Conservation (phyloP, 768 basidiomycete species). For the Rhizopogon sp. region DNA sequence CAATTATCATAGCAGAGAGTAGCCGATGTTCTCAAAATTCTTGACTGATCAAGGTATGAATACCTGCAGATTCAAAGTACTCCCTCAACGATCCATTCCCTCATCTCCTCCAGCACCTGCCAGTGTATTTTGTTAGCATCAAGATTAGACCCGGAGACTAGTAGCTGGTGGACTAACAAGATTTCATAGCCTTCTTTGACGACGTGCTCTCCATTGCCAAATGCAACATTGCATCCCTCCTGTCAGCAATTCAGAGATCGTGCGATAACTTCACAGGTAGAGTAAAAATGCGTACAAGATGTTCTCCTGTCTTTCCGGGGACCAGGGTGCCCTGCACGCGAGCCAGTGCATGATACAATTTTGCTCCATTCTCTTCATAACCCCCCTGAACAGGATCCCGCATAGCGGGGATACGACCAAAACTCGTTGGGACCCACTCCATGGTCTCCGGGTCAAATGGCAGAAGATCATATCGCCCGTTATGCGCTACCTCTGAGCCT, state of each 20-base stretch:
- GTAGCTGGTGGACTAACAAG: conserved; percentile 26
- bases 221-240: conserved; percentile 40
- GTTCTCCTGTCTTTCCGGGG: conserved; percentile 72
- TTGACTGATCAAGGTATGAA: no score
- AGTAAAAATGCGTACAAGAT: conserved; percentile 44
- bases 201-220: conserved; percentile 32
- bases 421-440: conserved; percentile 66
- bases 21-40: no score
- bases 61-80: no score
- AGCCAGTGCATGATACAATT: conserved; percentile 66
- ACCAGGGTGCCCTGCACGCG: conserved; percentile 46
- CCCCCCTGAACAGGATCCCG: conserved; percentile 65
- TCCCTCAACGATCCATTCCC: no score
- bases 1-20: no score
- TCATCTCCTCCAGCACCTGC: conserved; percentile 33
- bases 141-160: background rate
- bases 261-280: background rate
- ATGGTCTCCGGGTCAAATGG: conserved; percentile 63
- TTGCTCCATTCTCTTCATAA: conserved; percentile 63
- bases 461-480: conserved; percentile 69
- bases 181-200: conserved; percentile 38
- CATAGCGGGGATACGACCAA: conserved; percentile 55
- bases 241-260: conserved; percentile 9
- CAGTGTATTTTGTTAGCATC: background rate
- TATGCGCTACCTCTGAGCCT: conserved; percentile 53